Base-by-base conservation (phyloP, 2,329 filamentous ascomycete species). In the Alternaria dauci region DNA sequence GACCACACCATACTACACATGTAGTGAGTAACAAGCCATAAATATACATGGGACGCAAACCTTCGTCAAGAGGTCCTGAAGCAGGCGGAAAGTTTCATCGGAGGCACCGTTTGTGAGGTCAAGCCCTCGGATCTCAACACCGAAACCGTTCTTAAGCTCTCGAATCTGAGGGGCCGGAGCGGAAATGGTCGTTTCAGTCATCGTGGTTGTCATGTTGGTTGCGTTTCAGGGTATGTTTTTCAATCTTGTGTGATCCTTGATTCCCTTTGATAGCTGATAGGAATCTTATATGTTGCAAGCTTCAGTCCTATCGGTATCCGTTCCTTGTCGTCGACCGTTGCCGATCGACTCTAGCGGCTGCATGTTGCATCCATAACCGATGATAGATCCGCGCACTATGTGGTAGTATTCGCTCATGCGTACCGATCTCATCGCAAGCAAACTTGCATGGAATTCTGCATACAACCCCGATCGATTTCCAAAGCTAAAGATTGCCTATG, bases 1-100 rank as follows among this genome's bases (percentile, higher is more conserved):
- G 47, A 80, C 76, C 20, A 86, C 81, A 16, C 85, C 86, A 63
- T 87, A 85, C 83, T 66, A 12, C 34, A 36, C 34, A 36, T 14
- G 14, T 36, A 36, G 34, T 36, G 12, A 36, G 34, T 36, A 36
- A 8, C 4, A n/a, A 36, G 34, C 5, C 34, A 36, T 36, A 12
- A 16, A 36, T 8, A 16, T 36, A 14, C 14, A 7, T 36, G 2
- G 2, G 5, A 12, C 34, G 34, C 34, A 6, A 6, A 36, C 34
- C 34, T 36, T 36, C 34, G 34, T 36, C 34, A 36, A 36, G 14
- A 36, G 12, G 34, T 36, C 34, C 2, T 36, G 34, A 2, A 36
- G 34, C 14, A 36, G 34, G 5, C 14, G 34, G 34, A 14, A 36
- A 36, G 34, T 36, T 12, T 36, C 34, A 36, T 36, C 14, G 5